Evolutionary conservation across 202 grass and related monocot genomes (phyloP).

Genomic region (Musa balbisiana): DNA sequence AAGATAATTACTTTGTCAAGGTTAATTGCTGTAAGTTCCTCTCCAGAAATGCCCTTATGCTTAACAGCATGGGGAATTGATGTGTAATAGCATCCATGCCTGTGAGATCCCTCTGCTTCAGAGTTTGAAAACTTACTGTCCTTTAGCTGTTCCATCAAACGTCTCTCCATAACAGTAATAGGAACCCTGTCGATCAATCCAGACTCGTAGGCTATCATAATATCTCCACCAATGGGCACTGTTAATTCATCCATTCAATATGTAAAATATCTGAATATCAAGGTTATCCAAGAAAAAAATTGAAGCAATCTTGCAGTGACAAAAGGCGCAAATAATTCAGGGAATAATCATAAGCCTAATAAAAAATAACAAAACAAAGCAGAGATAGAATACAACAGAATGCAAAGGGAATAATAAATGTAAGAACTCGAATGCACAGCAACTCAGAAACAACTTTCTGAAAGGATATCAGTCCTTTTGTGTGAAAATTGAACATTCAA

Average conservation of each 20-base stretch:
- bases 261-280: neutral
- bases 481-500: neutral
- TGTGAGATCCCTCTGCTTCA: constrained; percentile 31
- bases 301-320: neutral
- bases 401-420: neutral
- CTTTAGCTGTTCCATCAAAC: constrained; percentile 61
- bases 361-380: neutral
- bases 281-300: neutral
- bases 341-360: neutral
- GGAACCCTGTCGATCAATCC: constrained; percentile 57
- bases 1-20: constrained; percentile 67
- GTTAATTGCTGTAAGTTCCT: constrained; percentile 79
- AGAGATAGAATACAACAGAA: neutral
- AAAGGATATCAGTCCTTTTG: neutral
- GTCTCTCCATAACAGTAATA: constrained; percentile 58
- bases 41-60: constrained; percentile 42
- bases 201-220: constrained; percentile 68
- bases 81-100: constrained; percentile 74
- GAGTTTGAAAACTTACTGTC: constrained; percentile 46
- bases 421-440: neutral
- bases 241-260: neutral
- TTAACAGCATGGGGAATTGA: constrained; percentile 67
- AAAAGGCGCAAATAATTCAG: neutral
- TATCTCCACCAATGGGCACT: constrained; percentile 85
- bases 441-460: too few relatives aligned